Conservation (phyloP, 2,329 filamentous ascomycete species). For the Colletotrichum sidae region DNA sequence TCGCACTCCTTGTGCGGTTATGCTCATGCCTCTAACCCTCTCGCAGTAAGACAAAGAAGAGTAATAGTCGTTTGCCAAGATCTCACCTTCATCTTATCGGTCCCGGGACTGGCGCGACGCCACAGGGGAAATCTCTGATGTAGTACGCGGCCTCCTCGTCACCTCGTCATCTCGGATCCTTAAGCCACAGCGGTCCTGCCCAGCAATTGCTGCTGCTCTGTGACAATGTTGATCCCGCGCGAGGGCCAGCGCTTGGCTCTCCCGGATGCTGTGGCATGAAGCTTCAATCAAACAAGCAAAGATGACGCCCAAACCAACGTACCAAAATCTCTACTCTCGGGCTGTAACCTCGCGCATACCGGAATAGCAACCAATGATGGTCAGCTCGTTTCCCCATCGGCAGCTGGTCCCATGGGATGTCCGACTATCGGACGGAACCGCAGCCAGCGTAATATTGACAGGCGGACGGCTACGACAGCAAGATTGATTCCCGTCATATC, state of each 20-base stretch:
- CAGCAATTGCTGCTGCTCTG: not conserved
- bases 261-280: slow-evolving; percentile 16
- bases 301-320: not conserved
- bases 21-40: slow-evolving; percentile 2
- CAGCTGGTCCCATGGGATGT: not conserved
- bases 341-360: slow-evolving; percentile 11
- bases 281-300: slow-evolving; percentile 28
- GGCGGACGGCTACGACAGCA: not conserved
- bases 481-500: too few relatives aligned
- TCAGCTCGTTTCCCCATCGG: slow-evolving; percentile 10
- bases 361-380: slow-evolving; percentile 9
- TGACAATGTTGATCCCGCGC: not conserved
- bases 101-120: slow-evolving; percentile 23
- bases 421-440: not conserved
- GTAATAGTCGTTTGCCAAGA: slow-evolving; percentile 14
- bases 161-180: slow-evolving; percentile 5
- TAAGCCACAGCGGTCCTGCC: slow-evolving; percentile 23
- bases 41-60: slow-evolving; percentile 17
- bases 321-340: not conserved
- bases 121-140: slow-evolving; percentile 18
- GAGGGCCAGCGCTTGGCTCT: slow-evolving; percentile 8
- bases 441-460: too few relatives aligned
- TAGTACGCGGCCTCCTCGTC: slow-evolving; percentile 8
- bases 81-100: slow-evolving; percentile 17
- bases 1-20: too few relatives aligned